Percentiles rank a stretch among this genome's conserved stretches.
Conservation (phyloP, 148 eudicot genomes). For the Rhododendron griersonianum region DNA sequence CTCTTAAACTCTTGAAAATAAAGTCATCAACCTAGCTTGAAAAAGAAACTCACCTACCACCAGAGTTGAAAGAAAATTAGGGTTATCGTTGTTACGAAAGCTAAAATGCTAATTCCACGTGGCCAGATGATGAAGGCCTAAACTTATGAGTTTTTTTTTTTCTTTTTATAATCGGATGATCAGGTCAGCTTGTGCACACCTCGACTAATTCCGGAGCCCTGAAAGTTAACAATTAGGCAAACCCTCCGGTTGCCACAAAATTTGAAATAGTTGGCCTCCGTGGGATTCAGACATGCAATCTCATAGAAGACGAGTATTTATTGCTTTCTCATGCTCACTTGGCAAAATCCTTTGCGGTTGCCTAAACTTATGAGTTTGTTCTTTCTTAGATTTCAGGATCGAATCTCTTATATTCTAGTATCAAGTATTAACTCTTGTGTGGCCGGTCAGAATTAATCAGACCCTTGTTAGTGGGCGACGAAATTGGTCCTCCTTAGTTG, state of each 20-base stretch:
- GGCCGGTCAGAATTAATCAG: background rate
- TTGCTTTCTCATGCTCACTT: no score
- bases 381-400: background rate
- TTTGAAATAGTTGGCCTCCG: background rate
- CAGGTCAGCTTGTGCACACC: background rate
- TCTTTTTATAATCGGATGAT: no score
- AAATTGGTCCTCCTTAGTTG: background rate
- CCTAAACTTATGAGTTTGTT: background rate
- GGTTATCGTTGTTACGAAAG: background rate
- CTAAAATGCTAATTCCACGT: background rate
- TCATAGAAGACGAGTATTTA: no score
- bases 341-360: no score
- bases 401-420: no score
- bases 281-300: background rate
- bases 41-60: background rate
- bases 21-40: background rate
- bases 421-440: no score
- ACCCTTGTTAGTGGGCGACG: background rate
- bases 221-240: no score
- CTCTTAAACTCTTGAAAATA: background rate
- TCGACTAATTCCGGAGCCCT: no score
- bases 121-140: background rate
- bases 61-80: background rate
- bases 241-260: no score
- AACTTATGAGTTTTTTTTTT: background rate